A percentile compares a stretch with the other conserved stretches of the same genome.
phyloP scores from a whole-genome alignment of 2,329 filamentous ascomycete species.

The Alternaria metachromatica region DNA sequence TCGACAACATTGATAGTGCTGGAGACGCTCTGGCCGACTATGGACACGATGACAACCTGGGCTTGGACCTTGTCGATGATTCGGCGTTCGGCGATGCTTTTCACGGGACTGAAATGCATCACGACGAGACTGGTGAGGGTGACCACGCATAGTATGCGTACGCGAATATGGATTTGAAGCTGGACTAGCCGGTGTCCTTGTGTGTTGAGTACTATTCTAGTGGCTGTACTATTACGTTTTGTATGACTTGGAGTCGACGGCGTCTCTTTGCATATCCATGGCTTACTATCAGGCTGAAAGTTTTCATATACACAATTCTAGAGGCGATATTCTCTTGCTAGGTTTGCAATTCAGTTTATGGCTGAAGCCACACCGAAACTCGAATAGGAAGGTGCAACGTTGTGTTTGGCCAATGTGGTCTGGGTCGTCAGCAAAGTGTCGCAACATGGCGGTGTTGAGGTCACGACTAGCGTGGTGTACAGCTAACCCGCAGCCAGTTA shows the following conservation, averaged over 20 bases:
- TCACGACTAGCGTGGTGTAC: not conserved
- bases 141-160: slow-evolving; percentile 28
- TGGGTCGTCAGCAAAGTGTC: not conserved
- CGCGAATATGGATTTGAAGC: not conserved
- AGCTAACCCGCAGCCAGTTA: not conserved
- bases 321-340: not conserved
- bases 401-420: not conserved
- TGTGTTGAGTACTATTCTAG: not conserved
- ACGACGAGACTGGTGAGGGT: slow-evolving; percentile 39
- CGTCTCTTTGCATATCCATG: not conserved
- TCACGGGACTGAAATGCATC: slow-evolving; percentile 46
- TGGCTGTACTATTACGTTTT: slow-evolving; percentile 10
- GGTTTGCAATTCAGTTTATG: not conserved
- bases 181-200: not conserved
- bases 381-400: not conserved
- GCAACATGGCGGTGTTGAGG: not conserved
- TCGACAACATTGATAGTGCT: slow-evolving; percentile 49
- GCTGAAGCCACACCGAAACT: not conserved
- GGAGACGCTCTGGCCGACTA: slow-evolving; percentile 50
- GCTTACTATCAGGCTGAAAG: not conserved
- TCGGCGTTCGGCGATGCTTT: slow-evolving; percentile 52
- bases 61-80: slow-evolving; percentile 48
- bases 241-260: slow-evolving; percentile 3
- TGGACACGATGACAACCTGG: slow-evolving; percentile 46
- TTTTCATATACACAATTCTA: not conserved